These are phyloP conservation scores for Xylaria sp. DNA, from an alignment of 2,329 filamentous ascomycete species.

Conservation along the genomic window DNA sequence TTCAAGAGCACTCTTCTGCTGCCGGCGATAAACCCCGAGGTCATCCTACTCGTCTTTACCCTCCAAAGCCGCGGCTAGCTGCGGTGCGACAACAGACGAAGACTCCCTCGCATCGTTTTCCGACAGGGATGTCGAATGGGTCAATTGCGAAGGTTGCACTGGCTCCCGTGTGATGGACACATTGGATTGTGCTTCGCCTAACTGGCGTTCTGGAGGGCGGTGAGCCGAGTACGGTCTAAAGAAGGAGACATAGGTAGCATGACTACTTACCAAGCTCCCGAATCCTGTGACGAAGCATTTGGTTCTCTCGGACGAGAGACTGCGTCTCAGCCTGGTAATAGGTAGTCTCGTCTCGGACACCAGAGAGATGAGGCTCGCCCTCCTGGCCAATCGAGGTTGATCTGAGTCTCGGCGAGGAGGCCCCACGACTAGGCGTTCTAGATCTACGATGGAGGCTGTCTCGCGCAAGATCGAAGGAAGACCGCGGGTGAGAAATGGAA, in stretches of 20 bases:
- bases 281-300: constrained; percentile 81
- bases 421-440: constrained; percentile 67
- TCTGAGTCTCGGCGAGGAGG: constrained; percentile 65
- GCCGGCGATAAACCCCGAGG: neutral
- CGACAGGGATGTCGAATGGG: constrained; percentile 58
- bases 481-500: constrained; percentile 61
- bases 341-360: constrained; percentile 77
- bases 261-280: constrained; percentile 72
- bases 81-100: constrained; percentile 31
- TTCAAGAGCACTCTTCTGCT: neutral
- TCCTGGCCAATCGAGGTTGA: constrained; percentile 69
- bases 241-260: neutral
- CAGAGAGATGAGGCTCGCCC: constrained; percentile 68
- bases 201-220: constrained; percentile 60
- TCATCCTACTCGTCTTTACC: constrained; percentile 43
- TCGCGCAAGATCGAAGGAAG: constrained; percentile 69
- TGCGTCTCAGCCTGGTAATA: constrained; percentile 88
- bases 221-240: constrained; percentile 30
- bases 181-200: constrained; percentile 56
- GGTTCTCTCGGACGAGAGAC: constrained; percentile 80
- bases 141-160: constrained; percentile 60
- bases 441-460: constrained; percentile 67
- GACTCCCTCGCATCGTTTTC: constrained; percentile 51
- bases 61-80: constrained; percentile 36
- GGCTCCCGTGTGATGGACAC: constrained; percentile 58